Base-by-base conservation (phyloP, 805 yeast species). In the Zygotorulaspora florentina region DNA sequence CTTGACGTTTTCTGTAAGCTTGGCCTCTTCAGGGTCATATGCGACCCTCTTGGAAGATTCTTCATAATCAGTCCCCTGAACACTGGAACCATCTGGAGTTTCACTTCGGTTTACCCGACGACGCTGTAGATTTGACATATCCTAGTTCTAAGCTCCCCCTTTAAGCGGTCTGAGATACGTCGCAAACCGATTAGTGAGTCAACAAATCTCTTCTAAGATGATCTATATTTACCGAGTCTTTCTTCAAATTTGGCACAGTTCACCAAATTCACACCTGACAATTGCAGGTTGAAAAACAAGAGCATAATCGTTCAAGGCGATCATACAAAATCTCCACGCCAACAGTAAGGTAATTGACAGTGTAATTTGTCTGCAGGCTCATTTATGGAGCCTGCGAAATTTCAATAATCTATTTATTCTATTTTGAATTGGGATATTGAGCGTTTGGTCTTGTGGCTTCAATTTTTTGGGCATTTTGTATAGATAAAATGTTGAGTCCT, bases 81-180 rank as follows among this genome's bases (percentile, higher is more conserved):
- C 29, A 27, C 45, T 35, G 20, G 45, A 15, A 34, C 42, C 45
- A 36, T 54, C 42, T 11, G 52, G 51, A 3, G 65, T 51, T 35
- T 60, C 67, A 27, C 58, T 66, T 53, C 62, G 70, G 55, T 70
- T 80, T 15, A 85, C 86, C 66, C 87, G 81, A 63, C 91, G 87
- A 73, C 90, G 85, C 60, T 83, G 86, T 56, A 85, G 72, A 26
- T 83, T 83, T 8, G 85, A 79, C 75, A 71, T 70, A 13, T 13
- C 33, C 33, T 29, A 29, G 15, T 29, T 12, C 33, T 20, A 5
- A 20, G 25, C 25, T 20, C 25, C 25, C 25, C 25, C 25, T 20
- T 20, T 20, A 7, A 20, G 7, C 25, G 7, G 7, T 20, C 25
- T 7, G 25, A 20, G 25, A 20, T 13, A 30, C 34, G 16, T n/a